Percentiles rank a stretch among this genome's conserved stretches.
These are phyloP conservation scores for Seiridium unicorne DNA, from an alignment of 2,329 filamentous ascomycete genomes.

Conservation along the genomic window DNA sequence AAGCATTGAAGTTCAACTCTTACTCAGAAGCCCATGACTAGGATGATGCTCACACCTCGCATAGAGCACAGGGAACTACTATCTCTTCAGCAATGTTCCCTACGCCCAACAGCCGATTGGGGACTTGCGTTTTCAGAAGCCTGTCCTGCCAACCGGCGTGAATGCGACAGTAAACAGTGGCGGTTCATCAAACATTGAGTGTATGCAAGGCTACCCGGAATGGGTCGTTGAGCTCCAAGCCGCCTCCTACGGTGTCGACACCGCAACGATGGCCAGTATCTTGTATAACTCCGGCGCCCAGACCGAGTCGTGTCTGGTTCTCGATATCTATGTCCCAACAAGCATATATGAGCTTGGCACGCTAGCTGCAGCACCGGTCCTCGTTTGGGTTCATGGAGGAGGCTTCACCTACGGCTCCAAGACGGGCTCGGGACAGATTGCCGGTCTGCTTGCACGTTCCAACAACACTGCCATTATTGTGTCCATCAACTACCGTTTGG, in stretches of 20 bases:
- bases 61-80: conserved; percentile 30
- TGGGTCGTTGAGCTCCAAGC: conserved; percentile 20
- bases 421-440: conserved; percentile 14
- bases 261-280: neutral
- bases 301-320: conserved; percentile 21
- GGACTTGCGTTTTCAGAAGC: conserved; percentile 27
- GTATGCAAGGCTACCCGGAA: conserved; percentile 28
- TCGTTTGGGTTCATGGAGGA: conserved; percentile 25
- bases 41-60: neutral
- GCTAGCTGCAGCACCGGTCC: conserved; percentile 15
- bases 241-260: conserved; percentile 5
- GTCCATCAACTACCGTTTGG: conserved; percentile 22
- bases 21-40: too few species aligned
- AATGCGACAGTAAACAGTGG: conserved; percentile 22
- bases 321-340: conserved; percentile 19
- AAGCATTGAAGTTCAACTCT: neutral
- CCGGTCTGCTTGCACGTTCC: conserved; percentile 18
- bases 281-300: conserved; percentile 14
- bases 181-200: conserved; percentile 17
- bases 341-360: conserved; percentile 12
- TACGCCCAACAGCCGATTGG: conserved; percentile 21
- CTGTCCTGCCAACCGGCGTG: conserved; percentile 21
- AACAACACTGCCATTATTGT: conserved; percentile 17
- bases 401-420: conserved; percentile 23
- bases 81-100: conserved; percentile 36